phyloP scores from a whole-genome alignment of 768 basidiomycete genomes.

The Hypsizygus marmoreus region DNA sequence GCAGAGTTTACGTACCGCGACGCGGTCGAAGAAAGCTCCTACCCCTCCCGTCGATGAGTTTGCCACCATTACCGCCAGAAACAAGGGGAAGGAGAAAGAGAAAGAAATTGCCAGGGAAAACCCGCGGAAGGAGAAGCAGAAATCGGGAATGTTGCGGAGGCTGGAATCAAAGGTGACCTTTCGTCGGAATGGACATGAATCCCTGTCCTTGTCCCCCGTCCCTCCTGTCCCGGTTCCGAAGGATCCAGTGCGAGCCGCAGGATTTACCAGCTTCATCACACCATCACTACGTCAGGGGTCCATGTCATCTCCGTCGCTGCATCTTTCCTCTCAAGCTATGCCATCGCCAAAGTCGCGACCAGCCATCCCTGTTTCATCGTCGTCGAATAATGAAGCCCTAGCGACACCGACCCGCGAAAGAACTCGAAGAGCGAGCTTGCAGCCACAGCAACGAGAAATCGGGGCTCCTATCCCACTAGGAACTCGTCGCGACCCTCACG shows the following conservation, averaged over 20 bases:
- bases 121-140: constrained; percentile 38
- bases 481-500: constrained; percentile 17
- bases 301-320: constrained; percentile 74
- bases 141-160: constrained; percentile 45
- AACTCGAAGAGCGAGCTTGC: constrained; percentile 41
- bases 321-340: constrained; percentile 58
- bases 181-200: constrained; percentile 43
- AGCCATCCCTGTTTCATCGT: constrained; percentile 47
- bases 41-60: constrained; percentile 41
- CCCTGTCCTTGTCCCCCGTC: constrained; percentile 39
- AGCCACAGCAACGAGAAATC: constrained; percentile 37
- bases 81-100: constrained; percentile 47
- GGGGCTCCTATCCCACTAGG: constrained; percentile 28
- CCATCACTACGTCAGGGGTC: constrained; percentile 72
- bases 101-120: constrained; percentile 26
- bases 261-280: constrained; percentile 58
- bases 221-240: constrained; percentile 34
- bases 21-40: constrained; percentile 52
- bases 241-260: constrained; percentile 45
- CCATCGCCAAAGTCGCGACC: constrained; percentile 56
- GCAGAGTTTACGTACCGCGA: constrained; percentile 65
- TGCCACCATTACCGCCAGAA: constrained; percentile 42
- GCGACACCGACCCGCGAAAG: constrained; percentile 51
- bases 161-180: constrained; percentile 55
- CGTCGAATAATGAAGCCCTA: constrained; percentile 45